Base-by-base conservation (phyloP, 2,329 filamentous ascomycete genomes). In the Cladosporium sp. region DNA sequence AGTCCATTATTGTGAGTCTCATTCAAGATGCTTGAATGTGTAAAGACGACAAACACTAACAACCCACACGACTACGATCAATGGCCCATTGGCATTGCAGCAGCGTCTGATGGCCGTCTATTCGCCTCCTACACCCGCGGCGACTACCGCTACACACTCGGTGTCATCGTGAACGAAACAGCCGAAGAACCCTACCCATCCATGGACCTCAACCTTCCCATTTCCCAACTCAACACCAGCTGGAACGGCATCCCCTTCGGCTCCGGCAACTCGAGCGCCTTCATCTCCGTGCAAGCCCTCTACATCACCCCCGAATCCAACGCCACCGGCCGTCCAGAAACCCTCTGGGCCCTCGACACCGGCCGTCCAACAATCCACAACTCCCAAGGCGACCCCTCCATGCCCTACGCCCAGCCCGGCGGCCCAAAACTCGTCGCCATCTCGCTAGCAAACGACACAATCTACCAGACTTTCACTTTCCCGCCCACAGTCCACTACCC, bases 41-140 rank as follows among this genome's bases (percentile, higher is more conserved):
- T 1, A 12, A 7, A 34, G 12, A 21, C 18, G 1, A 18, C 58
- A 38, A 24, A 41, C 7, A 54, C 38, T 47, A 14, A 47, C 57
- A 26, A 12, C 21, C 6, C 11, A 2, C 6, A 38, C 71, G 70
- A 75, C 71, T 81, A 81, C 65, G 78, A 79, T 32, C 79, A 82
- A 70, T 82, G 79, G 80, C 80, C 80, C 1, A 81, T 81, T 26
- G 80, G 80, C 5, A 77, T 83, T 8, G 79, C 80, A 18, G 76
- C 81, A 2, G 80, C 80, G 1, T 79, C 75, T 15, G 75, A 74
- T 30, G 79, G 80, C n/a, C 74, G 80, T 11, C 73, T 82, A 44
- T 83, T 83, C 67, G 75, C 79, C 18, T 80, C 77, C 54, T 83
- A 82, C 70, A 83, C 81, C 3, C 78, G 82, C 8, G 82, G 81